Percentiles rank a stretch among this genome's conserved stretches.
Conservation (phyloP, 495 filamentous ascomycete species). For the Pyronema domesticum region DNA sequence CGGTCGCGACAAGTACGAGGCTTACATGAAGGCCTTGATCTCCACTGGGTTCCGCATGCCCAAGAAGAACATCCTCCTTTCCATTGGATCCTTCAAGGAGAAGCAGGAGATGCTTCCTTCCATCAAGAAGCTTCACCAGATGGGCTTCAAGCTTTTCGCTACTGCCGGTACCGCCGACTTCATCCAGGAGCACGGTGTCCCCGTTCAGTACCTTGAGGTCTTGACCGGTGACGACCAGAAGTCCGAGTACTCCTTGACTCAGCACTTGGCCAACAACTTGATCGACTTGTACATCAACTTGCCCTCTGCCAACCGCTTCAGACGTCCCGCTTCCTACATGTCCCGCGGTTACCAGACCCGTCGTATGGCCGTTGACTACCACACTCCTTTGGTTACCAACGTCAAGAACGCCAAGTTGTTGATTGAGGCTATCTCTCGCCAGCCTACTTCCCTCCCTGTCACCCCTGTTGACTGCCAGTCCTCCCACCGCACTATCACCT, state of each 20-base stretch:
- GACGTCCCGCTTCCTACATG: conserved; percentile 93
- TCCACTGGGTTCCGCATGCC: conserved; percentile 95
- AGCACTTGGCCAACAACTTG: conserved; percentile 88
- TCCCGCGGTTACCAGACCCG: conserved; percentile 88
- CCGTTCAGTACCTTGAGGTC: conserved; percentile 79
- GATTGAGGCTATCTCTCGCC: conserved; percentile 78
- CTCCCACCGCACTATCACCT: conserved; percentile 56
- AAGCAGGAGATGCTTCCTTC: conserved; percentile 94
- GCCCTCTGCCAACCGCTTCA: conserved; percentile 90
- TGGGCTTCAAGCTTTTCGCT: conserved; percentile 88
- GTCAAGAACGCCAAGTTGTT: conserved; percentile 98
- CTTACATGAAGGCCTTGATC: conserved; percentile 86
- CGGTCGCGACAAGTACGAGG: conserved; percentile 87
- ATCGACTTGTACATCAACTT: conserved; percentile 98
- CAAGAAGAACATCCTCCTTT: conserved; percentile 83
- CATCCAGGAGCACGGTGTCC: conserved; percentile 74
- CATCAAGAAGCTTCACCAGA: conserved; percentile 63
- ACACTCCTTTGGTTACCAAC: conserved; percentile 91
- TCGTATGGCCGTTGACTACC: conserved; percentile 97
- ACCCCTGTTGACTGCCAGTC: conserved; percentile 75
- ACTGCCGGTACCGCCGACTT: conserved; percentile 93
- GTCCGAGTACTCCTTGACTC: conserved; percentile 86
- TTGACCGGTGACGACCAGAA: conserved; percentile 60
- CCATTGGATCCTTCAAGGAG: conserved; percentile 92
- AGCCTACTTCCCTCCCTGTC: conserved; percentile 59